Conservation (phyloP, 305 asterid species). For the Nicotiana rustica region DNA sequence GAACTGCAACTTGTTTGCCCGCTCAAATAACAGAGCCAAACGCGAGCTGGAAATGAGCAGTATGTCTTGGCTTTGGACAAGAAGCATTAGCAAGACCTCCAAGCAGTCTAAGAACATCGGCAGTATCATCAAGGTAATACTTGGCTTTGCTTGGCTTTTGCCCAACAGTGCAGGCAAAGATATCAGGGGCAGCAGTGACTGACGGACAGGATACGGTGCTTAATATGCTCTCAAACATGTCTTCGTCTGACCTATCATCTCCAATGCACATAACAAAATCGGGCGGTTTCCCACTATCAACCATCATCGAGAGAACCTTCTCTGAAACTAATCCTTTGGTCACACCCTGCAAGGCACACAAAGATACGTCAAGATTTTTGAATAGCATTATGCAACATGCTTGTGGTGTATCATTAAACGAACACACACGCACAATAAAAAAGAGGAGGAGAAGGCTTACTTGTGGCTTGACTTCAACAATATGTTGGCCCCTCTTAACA, state of each 20-base stretch:
- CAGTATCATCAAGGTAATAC: too few species aligned
- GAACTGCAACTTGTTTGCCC: neutral
- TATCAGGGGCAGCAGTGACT: conserved; percentile 54
- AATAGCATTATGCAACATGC: too few species aligned
- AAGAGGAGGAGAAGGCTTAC: conserved; percentile 40
- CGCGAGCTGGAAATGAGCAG: conserved; percentile 53
- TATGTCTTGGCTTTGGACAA: conserved; percentile 55
- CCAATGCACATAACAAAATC: conserved; percentile 85
- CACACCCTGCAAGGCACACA: conserved; percentile 65
- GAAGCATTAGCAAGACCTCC: conserved; percentile 40
- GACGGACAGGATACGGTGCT: conserved; percentile 48
- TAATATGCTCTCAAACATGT: conserved; percentile 82
- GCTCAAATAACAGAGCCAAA: conserved; percentile 52
- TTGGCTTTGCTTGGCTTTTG: too few species aligned
- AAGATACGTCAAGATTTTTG: neutral
- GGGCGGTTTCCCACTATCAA: conserved; percentile 53
- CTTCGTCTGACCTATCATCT: conserved; percentile 84
- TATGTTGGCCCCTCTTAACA: too few species aligned
- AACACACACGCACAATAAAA: neutral
- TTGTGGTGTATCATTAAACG: neutral
- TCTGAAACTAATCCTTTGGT: conserved; percentile 78
- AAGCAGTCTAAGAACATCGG: too few species aligned
- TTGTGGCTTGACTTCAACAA: too few species aligned
- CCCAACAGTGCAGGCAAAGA: too few species aligned
- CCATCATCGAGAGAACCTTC: conserved; percentile 68